Base-by-base conservation (phyloP, 257 asterid genomes). In the Galeopsis tetrahit region DNA sequence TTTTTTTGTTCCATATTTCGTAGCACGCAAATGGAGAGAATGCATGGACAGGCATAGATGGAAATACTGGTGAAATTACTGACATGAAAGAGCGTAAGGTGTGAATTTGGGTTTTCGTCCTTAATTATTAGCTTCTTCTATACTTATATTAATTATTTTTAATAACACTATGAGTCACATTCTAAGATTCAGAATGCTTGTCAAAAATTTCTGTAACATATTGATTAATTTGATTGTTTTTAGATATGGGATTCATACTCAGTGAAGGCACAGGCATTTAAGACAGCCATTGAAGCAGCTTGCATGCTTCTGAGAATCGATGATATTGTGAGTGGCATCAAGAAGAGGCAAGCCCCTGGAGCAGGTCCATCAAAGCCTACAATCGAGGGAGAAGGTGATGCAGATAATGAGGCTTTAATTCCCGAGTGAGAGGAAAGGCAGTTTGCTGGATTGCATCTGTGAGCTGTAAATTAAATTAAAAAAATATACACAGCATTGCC, bases 1-100 rank as follows among this genome's bases (percentile, higher is more conserved):
- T 48, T 36, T 64, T 43, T 71, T 44, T 69, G 33, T 35, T 56
- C 72, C 6, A 2, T 64, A 28, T 8, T 14, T 43, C 35, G 60
- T 72, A 91, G 99, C 99, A 95, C 78, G 98, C 96, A 78, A 87
- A 80, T 77, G 99, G 99, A 5, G 98, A 95, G 85, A 95, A 90
- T 77, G 90, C 98, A 40, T 94, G 98, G 99, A 78, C 75, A 5
- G 99, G 99, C 83, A 94, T 94, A 34, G 99, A 91, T 34, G 98
- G 99, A 69, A 91, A 89, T 58, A 90, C 96, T 8, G 98, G 99
- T 73, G 98, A 87, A 78, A 90, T 88, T 56, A 75, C 92, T 55
- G 99, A 94, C 72, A 89, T 94, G 98, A 87, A 94, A 79, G 99
- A 92, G 82, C 91, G 89, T 0, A 82, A 95, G 93, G 99, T 95